Conservation (phyloP, 257 asterid genomes). For the Misopates orontium region DNA sequence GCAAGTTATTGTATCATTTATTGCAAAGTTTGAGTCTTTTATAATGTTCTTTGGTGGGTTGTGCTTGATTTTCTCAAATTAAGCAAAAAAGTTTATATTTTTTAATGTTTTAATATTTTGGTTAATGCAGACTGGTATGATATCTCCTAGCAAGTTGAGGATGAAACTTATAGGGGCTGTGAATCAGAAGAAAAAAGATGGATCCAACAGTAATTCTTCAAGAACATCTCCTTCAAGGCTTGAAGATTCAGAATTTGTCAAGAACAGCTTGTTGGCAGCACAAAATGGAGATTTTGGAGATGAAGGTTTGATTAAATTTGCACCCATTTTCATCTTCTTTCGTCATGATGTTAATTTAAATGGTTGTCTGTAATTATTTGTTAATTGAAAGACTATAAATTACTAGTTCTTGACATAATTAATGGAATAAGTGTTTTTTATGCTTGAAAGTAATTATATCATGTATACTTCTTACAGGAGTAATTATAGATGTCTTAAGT, state of each 20-base stretch:
- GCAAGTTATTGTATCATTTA: too few species aligned
- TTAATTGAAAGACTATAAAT: neutral
- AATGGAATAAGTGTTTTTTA: neutral
- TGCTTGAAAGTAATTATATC: neutral
- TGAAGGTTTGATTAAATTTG: slow-evolving; percentile 47
- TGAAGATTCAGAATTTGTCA: slow-evolving; percentile 75
- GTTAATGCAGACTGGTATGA: slow-evolving; percentile 62
- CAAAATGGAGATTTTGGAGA: slow-evolving; percentile 41
- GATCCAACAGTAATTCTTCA: slow-evolving; percentile 79
- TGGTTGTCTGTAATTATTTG: slow-evolving; percentile 3
- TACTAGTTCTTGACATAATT: too few species aligned
- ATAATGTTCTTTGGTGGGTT: slow-evolving; percentile 15
- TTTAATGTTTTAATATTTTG: neutral
- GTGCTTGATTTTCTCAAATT: slow-evolving; percentile 10
- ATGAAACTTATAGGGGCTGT: slow-evolving; percentile 74
- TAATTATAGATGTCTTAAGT: neutral
- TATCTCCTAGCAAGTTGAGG: slow-evolving; percentile 93
- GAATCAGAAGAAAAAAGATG: slow-evolving; percentile 69
- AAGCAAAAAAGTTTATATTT: slow-evolving; percentile 10
- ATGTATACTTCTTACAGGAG: neutral
- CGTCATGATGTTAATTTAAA: slow-evolving; percentile 3
- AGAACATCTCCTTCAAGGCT: slow-evolving; percentile 91
- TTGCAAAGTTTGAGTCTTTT: slow-evolving; percentile 21
- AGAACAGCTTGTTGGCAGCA: slow-evolving; percentile 72
- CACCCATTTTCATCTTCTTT: neutral